Evolutionary conservation across 345 rosid genomes (phyloP), one percentile per base, ranked within the genome.

Genomic region (Garcia nutans): DNA sequence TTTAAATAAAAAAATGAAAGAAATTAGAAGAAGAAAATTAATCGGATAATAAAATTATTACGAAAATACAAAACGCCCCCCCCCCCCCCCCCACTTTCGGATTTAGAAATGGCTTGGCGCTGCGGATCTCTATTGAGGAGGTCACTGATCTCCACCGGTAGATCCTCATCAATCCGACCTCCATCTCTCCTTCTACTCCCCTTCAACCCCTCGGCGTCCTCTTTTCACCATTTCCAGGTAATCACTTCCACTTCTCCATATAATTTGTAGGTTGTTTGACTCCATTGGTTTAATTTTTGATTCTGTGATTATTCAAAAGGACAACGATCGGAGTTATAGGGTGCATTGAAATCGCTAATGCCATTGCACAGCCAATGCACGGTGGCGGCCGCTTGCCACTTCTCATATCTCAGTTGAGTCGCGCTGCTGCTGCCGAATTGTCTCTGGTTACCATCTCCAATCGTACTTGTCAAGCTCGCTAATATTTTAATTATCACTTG

Each of bases 341-440:
- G 2, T 80, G 84, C 64, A 16, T 65, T 65, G 8, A 77, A 77
- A 71, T 77, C 75, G 47, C 76, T 83, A n/a, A 59, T 83, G 79
- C 81, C 76, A 45, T 58, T 80, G 63, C 74, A 77, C 63, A 74
- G 83, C 79, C 55, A 37, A 6, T 3, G 6, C 41, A 37, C 63
- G 77, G 52, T 74, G 64, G 77, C 79, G 3, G 64, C 74, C n/a
- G 26, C 83, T 52, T 22, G 72, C 80, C 67, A 68, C 75, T 10
- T 77, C 81, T 33, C 81, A 77, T 24, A 10, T 8, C 15, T 8
- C 64, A 24, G 31, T 59, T 59, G 31, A 59, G 10, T 31, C 64
- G 64, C 64, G 33, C 33, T 10, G 6, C 4, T 59, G 64, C 15
- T 59, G 64, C 28, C 28, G 17, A 59, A 59, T 59, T 59, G 64